Conservation (phyloP, 164 flowering plant species). For the Protea cynaroides region DNA sequence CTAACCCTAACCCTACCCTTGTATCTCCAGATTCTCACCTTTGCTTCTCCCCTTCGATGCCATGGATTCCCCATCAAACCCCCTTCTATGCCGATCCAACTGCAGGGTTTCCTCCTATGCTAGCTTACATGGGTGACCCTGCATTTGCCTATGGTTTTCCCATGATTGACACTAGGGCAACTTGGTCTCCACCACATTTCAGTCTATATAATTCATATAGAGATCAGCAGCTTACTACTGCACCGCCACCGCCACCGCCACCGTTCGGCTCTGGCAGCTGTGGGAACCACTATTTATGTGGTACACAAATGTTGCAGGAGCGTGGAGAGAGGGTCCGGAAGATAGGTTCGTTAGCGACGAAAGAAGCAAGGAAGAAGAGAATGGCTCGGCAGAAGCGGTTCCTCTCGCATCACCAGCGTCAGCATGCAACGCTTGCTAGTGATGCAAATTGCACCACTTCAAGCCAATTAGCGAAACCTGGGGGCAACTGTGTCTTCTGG, state of each 20-base stretch:
- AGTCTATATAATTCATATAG: conserved; percentile 15
- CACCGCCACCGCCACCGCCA: conserved; percentile 3
- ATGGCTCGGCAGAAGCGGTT: conserved; percentile 82
- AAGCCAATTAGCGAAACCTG: conserved; percentile 18
- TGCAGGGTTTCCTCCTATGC: conserved; percentile 11
- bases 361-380: conserved; percentile 90
- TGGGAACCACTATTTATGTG: conserved; percentile 29
- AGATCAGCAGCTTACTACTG: conserved; percentile 14
- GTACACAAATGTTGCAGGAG: conserved; percentile 28
- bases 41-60: conserved; percentile 15
- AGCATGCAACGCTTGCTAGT: conserved; percentile 22
- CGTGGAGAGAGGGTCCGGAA: conserved; percentile 35
- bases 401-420: conserved; percentile 38
- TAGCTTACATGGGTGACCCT: conserved; percentile 1
- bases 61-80: conserved; percentile 19
- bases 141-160: conserved; percentile 22
- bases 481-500: conserved; percentile 55
- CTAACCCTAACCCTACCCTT: conserved; percentile 16
- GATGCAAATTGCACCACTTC: conserved; percentile 20
- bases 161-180: conserved; percentile 28
- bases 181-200: conserved; percentile 31
- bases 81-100: not conserved
- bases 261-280: conserved; percentile 24
- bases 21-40: conserved; percentile 13
- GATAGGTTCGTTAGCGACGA: conserved; percentile 71